Evolutionary conservation across 1,284 basidiomycete species (phyloP).

Genomic region (Leccinum olivaceoglutinosum): DNA sequence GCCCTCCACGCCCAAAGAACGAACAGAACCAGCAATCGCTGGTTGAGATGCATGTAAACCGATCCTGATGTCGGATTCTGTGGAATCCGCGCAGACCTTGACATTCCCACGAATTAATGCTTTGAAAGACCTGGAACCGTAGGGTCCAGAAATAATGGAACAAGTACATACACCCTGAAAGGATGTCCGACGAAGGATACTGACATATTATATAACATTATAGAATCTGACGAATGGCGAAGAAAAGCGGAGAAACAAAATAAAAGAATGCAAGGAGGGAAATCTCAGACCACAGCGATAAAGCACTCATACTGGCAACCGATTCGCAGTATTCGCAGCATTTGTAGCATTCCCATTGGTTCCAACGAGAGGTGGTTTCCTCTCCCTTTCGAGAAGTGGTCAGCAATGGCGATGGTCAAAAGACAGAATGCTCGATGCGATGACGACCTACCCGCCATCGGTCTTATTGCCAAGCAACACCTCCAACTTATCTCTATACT

Average conservation of each 20-base stretch:
- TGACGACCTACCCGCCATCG: constrained; percentile 17
- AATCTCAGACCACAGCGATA: not conserved
- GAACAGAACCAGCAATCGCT: no score
- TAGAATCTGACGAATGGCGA: not conserved
- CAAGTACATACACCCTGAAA: no score
- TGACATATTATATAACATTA: no score
- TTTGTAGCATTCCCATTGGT: constrained; percentile 15
- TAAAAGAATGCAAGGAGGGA: not conserved
- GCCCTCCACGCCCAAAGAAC: no score
- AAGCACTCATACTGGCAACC: not conserved
- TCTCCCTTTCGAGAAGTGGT: constrained; percentile 13
- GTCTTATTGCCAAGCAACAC: constrained; percentile 34
- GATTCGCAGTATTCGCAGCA: not conserved
- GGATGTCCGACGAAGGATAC: no score
- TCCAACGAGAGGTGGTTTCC: constrained; percentile 16
- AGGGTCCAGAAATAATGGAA: no score
- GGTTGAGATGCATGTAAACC: no score
- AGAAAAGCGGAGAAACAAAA: not conserved
- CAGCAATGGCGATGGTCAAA: not conserved
- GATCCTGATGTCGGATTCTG: no score
- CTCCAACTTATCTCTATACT: constrained; percentile 32
- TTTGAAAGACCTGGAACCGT: no score
- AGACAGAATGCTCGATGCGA: not conserved
- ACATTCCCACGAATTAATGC: no score
- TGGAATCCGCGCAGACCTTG: no score